These are phyloP conservation scores for Colletotrichum sp. DNA, from an alignment of 2,329 filamentous ascomycete species.

Conservation along the genomic window DNA sequence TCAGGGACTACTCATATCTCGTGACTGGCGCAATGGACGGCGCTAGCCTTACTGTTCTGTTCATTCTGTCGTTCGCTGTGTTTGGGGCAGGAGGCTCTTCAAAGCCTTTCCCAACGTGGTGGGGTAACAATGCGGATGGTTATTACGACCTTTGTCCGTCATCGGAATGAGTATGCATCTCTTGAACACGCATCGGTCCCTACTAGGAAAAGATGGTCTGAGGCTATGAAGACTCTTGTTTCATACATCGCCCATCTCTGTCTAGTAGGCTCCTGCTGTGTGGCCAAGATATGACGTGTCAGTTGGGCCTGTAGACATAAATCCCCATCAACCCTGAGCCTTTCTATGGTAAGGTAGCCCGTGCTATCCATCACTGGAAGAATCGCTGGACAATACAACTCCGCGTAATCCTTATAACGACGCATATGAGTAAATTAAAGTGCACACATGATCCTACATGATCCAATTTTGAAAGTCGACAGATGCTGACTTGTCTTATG, in stretches of 20 bases:
- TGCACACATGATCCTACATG: not conserved
- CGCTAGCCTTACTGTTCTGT: constrained; percentile 50
- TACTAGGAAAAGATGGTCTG: not conserved
- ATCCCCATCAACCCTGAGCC: not conserved
- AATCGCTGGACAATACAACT: no score
- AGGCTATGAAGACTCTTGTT: not conserved
- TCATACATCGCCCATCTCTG: not conserved
- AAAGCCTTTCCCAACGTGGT: constrained; percentile 55
- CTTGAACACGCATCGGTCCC: not conserved
- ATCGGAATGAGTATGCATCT: not conserved
- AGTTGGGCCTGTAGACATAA: not conserved
- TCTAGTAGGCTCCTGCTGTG: not conserved
- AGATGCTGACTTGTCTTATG: not conserved
- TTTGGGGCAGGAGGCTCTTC: constrained; percentile 53
- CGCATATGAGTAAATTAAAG: not conserved
- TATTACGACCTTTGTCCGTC: constrained; percentile 53
- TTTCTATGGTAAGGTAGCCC: not conserved
- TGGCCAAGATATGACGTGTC: not conserved
- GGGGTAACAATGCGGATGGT: constrained; percentile 56
- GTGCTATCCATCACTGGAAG: not conserved
- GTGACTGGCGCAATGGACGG: constrained; percentile 59
- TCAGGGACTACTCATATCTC: constrained; percentile 59
- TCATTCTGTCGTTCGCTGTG: constrained; percentile 60
- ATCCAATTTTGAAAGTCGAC: not conserved
- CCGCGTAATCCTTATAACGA: not conserved